Evolutionary conservation across 108 stramenopile species (phyloP), one percentile per base, ranked within the genome.

Genomic region (Nannochloropsis salina): DNA sequence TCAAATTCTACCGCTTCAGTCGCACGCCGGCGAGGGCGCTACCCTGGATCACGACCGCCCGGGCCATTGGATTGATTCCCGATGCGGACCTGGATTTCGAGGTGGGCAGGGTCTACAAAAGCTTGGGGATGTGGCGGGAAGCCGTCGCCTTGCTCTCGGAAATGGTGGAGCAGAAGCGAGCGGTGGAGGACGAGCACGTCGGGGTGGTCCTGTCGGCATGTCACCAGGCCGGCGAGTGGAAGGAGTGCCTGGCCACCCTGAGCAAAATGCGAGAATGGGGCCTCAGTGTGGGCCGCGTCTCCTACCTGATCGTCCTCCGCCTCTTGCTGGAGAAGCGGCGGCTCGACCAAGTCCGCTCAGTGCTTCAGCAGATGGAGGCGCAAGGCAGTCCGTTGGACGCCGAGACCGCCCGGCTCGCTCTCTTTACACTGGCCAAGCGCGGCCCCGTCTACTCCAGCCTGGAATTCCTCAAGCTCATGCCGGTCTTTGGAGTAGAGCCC

Each of bases 21-120:
- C 15, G 61, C 20, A 74, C 61, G 61, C 61, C 61, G 4, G 61
- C 61, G 8, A 74, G 61, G 61, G 61, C 2, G 6, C 61, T 74
- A n/a, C 61, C 61, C 15, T 74, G 61, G 61, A 74, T 74, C 15
- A n/a, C 61, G 6, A 74, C 61, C 15, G 61, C 61, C 20, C 3
- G 61, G 61, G 61, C 61, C 20, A 74, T 74, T 74, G 61, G 61
- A 1, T 2, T 74, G 61, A 74, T 74, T n/a, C 61, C 61, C n/a
- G 61, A 74, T 74, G 61, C 61, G 61, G 61, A 74, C n/a, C n/a
- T 74, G 61, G 61, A 74, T 74, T 74, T 74, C n/a, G 61, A 74
- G 8, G 61, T 74, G 20, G 61, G 61, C 15, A 74, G 61, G 61
- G n/a, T 74, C 20, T 74, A 74, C n/a, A 74, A 74, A 74, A n/a